Evolutionary conservation across 768 basidiomycete species (phyloP).

Genomic region (Pleurotus giganteus): DNA sequence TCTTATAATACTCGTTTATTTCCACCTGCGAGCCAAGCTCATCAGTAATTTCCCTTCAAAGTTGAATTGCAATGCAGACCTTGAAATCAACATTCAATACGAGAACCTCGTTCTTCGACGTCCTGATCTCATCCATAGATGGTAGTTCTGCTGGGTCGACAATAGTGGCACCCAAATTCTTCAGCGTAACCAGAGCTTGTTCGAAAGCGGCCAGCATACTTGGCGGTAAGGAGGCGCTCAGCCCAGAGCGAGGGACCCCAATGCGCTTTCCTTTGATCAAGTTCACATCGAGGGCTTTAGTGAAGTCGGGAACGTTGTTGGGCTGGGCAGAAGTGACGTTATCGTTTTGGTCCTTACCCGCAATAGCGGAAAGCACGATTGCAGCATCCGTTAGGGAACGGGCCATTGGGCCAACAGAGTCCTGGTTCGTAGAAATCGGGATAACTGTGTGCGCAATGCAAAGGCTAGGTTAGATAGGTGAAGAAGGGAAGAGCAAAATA

Average conservation of each 20-base stretch:
- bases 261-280: conserved; percentile 52
- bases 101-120: conserved; percentile 50
- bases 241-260: conserved; percentile 47
- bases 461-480: not conserved
- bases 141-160: conserved; percentile 65
- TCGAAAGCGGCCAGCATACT: conserved; percentile 40
- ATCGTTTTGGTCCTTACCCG: conserved; percentile 53
- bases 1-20: conserved; percentile 45
- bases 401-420: conserved; percentile 57
- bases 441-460: conserved; percentile 34
- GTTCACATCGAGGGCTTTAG: conserved; percentile 44
- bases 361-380: conserved; percentile 53
- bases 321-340: conserved; percentile 56
- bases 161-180: conserved; percentile 44
- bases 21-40: conserved; percentile 38
- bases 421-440: conserved; percentile 57
- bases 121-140: conserved; percentile 46
- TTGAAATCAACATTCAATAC: conserved; percentile 62
- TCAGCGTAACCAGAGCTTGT: conserved; percentile 33
- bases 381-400: conserved; percentile 55
- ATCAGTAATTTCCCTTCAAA: not conserved
- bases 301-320: conserved; percentile 49
- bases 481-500: not conserved
- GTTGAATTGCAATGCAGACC: conserved; percentile 26
- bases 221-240: too few relatives aligned